Conservation (phyloP, 768 basidiomycete species). For the Amanita phalloides region DNA sequence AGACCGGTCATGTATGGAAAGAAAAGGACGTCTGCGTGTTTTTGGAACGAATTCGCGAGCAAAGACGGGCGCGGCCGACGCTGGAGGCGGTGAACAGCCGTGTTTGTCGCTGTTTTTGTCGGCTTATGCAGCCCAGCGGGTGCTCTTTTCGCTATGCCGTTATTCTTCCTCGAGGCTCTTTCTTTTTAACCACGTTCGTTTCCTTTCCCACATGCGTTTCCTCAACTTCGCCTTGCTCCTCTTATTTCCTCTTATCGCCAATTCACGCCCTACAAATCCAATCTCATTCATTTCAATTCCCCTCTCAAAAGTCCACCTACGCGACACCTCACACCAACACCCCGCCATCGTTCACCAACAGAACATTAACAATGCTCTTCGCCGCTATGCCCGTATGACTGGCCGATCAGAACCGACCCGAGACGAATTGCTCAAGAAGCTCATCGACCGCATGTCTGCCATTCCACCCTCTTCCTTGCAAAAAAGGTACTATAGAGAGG, state of each 20-base stretch:
- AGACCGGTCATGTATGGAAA: constrained; percentile 46
- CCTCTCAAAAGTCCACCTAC: constrained; percentile 1
- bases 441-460: constrained; percentile 28
- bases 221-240: not conserved
- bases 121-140: too few relatives aligned
- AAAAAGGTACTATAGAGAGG: constrained; percentile 10
- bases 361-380: constrained; percentile 42
- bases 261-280: not conserved
- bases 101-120: constrained; percentile 28
- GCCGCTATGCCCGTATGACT: constrained; percentile 48
- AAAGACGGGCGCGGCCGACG: constrained; percentile 22
- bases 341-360: constrained; percentile 32
- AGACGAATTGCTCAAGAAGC: constrained; percentile 22
- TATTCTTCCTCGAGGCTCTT: not conserved
- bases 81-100: constrained; percentile 28
- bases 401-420: constrained; percentile 29
- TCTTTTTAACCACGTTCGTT: not conserved
- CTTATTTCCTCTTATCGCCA: not conserved
- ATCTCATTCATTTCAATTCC: not conserved
- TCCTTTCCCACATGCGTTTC: not conserved
- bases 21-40: constrained; percentile 7
- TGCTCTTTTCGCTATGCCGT: too few relatives aligned
- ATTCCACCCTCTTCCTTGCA: constrained; percentile 15
- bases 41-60: constrained; percentile 3
- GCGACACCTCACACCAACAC: not conserved